phyloP scores from a whole-genome alignment of 108 stramenopile species.

The Conticribra guillardii region DNA sequence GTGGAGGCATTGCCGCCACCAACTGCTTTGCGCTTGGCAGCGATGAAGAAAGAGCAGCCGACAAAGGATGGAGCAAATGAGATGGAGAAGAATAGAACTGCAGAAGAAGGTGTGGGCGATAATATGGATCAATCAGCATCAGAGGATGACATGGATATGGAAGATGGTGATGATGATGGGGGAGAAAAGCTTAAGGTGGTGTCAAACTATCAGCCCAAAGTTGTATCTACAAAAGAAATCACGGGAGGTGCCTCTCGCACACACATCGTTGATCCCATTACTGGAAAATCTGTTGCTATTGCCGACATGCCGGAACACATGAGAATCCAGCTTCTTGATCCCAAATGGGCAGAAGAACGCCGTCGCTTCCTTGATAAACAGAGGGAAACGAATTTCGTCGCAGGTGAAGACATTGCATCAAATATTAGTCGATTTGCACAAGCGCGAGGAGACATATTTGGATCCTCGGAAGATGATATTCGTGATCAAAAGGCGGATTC shows the following conservation, averaged over 20 bases:
- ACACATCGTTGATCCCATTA: slow-evolving; percentile 93
- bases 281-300: slow-evolving; percentile 86
- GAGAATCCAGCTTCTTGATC: slow-evolving; percentile 98
- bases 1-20: slow-evolving; percentile 81
- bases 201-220: slow-evolving; percentile 89
- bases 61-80: slow-evolving; percentile 19
- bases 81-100: slow-evolving; percentile 11
- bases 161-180: slow-evolving; percentile 81
- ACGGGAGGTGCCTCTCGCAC: slow-evolving; percentile 53
- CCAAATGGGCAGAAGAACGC: slow-evolving; percentile 93
- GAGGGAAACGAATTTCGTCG: slow-evolving; percentile 91
- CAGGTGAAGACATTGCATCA: slow-evolving; percentile 89
- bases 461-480: slow-evolving; percentile 48
- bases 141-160: slow-evolving; percentile 59
- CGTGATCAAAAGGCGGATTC: slow-evolving; percentile 52
- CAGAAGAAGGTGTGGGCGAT: slow-evolving; percentile 44
- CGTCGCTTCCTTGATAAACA: slow-evolving; percentile 91
- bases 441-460: slow-evolving; percentile 57
- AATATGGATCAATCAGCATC: slow-evolving; percentile 46
- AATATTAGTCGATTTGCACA: slow-evolving; percentile 75
- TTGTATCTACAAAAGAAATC: slow-evolving; percentile 73
- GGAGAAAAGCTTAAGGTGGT: slow-evolving; percentile 88
- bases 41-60: slow-evolving; percentile 29
- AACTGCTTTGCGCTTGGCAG: slow-evolving; percentile 60
- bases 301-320: slow-evolving; percentile 94